Evolutionary conservation across 2,329 filamentous ascomycete genomes (phyloP).

Genomic region (Clonostachys solani): DNA sequence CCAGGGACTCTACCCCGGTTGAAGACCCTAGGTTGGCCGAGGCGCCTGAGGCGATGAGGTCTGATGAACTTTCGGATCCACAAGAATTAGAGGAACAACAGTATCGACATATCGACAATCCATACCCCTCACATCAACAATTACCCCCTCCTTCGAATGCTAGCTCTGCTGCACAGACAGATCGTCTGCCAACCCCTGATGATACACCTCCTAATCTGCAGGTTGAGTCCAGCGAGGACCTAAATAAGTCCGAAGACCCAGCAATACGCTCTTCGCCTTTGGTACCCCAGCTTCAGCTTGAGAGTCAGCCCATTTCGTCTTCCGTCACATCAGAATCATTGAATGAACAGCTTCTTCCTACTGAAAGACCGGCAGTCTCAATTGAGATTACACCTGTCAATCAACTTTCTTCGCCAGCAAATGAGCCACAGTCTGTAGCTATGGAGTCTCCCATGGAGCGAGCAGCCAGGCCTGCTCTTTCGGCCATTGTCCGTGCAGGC

Average conservation of each 20-base stretch:
- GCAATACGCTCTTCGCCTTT: neutral
- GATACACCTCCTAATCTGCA: conserved; percentile 38
- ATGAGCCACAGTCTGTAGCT: conserved; percentile 22
- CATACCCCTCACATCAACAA: too few species aligned
- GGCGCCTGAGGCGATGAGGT: neutral
- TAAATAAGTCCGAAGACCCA: conserved; percentile 9
- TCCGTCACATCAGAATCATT: neutral
- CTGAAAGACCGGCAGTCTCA: conserved; percentile 3
- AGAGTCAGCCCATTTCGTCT: conserved; percentile 5
- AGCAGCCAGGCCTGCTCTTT: conserved; percentile 38
- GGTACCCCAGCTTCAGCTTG: conserved; percentile 3
- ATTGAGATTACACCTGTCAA: conserved; percentile 26
- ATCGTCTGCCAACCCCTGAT: conserved; percentile 48
- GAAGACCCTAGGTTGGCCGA: too few species aligned
- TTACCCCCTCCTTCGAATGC: conserved; percentile 14
- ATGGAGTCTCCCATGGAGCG: conserved; percentile 19
- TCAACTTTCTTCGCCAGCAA: conserved; percentile 30
- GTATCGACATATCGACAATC: too few species aligned
- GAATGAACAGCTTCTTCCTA: neutral
- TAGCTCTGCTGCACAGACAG: conserved; percentile 26
- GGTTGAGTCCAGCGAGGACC: conserved; percentile 5
- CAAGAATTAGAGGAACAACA: too few species aligned
- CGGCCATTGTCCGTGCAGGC: conserved; percentile 54
- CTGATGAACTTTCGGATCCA: too few species aligned
- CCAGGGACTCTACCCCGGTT: too few species aligned